Percentiles rank a stretch among this genome's conserved stretches.
These are phyloP conservation scores for Postia placenta DNA, from an alignment of 768 basidiomycete species.

Conservation along the genomic window DNA sequence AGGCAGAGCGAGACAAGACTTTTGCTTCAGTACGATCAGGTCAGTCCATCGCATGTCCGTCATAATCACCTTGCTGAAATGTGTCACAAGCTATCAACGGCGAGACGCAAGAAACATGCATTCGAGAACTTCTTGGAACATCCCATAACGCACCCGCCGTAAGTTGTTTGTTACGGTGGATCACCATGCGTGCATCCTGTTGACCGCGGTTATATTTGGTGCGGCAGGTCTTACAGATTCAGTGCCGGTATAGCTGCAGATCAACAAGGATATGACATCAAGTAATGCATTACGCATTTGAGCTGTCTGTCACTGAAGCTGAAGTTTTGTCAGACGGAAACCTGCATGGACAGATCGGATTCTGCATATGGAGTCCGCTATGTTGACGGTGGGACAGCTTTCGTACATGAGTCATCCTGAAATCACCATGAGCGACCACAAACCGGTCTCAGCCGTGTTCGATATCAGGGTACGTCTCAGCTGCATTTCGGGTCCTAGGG, in stretches of 20 bases:
- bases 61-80: background rate
- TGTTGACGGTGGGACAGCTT: slow-evolving; percentile 37
- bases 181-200: background rate
- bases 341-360: slow-evolving; percentile 89
- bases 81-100: slow-evolving; percentile 37
- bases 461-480: slow-evolving; percentile 41
- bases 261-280: slow-evolving; percentile 59
- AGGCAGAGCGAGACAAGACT: slow-evolving; percentile 17
- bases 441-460: slow-evolving; percentile 71
- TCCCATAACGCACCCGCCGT: slow-evolving; percentile 60
- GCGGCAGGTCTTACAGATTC: slow-evolving; percentile 67
- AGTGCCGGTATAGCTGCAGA: slow-evolving; percentile 46
- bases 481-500: background rate
- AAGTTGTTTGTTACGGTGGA: slow-evolving; percentile 22
- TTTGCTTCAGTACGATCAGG: no score
- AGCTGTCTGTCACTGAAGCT: background rate
- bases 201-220: background rate
- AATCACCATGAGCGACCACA: slow-evolving; percentile 77
- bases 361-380: slow-evolving; percentile 41
- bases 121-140: slow-evolving; percentile 59
- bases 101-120: slow-evolving; percentile 41
- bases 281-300: slow-evolving; percentile 33
- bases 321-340: slow-evolving; percentile 49
- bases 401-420: slow-evolving; percentile 57
- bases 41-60: slow-evolving; percentile 26